These are phyloP conservation scores for Lipomyces oligophaga DNA, from an alignment of 805 yeast species.

Conservation along the genomic window DNA sequence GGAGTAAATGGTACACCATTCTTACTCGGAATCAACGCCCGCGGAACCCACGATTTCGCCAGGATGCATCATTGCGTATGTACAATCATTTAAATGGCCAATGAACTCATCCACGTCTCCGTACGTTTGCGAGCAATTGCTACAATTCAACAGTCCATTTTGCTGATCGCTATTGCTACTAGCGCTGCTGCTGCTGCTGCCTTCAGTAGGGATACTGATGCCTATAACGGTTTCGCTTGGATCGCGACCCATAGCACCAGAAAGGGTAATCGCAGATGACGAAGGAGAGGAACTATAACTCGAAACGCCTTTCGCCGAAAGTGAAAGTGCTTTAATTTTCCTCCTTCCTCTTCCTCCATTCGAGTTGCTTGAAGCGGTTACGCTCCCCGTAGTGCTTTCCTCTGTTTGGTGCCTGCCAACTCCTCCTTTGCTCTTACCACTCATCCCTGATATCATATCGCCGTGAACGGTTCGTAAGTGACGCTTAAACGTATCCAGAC, in stretches of 20 bases:
- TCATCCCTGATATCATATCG: too few species aligned
- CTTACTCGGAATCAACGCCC: too few species aligned
- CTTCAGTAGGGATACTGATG: not conserved
- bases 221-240: too few species aligned
- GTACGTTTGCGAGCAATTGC: conserved; percentile 11
- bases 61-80: conserved; percentile 26
- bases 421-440: not conserved
- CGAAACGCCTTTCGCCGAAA: not conserved
- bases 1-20: too few species aligned
- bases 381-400: not conserved
- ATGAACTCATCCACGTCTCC: conserved; percentile 16
- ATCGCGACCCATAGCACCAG: not conserved
- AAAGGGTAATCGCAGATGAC: not conserved
- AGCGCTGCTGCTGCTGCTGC: not conserved
- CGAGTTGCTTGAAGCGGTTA: not conserved
- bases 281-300: not conserved
- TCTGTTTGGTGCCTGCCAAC: not conserved
- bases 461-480: conserved; percentile 24
- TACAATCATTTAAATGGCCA: conserved; percentile 23
- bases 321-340: not conserved
- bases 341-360: not conserved
- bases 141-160: conserved; percentile 10
- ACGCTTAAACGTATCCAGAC: conserved; percentile 24
- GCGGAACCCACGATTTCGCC: too few species aligned
- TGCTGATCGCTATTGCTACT: too few species aligned